Evolutionary conservation across 2,329 filamentous ascomycete genomes (phyloP).

Genomic region (Colletotrichum orchidophilum): DNA sequence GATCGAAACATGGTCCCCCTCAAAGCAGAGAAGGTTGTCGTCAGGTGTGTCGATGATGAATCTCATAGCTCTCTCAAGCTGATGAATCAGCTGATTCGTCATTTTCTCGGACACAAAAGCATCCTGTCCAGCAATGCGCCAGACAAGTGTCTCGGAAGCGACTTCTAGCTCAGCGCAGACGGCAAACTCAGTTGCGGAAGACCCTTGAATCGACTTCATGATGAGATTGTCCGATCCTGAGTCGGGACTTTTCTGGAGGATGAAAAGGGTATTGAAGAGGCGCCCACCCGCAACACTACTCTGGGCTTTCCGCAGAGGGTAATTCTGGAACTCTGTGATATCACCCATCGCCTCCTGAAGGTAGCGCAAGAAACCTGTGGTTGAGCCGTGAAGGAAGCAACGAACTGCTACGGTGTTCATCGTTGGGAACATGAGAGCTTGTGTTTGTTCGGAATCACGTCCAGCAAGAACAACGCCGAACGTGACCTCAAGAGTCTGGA

Average conservation of each 20-base stretch:
- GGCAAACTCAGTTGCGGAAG: constrained; percentile 80
- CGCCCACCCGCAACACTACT: constrained; percentile 40
- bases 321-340: constrained; percentile 78
- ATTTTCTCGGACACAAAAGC: constrained; percentile 58
- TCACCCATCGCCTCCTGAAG: constrained; percentile 75
- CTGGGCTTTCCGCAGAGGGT: constrained; percentile 77
- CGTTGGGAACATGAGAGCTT: constrained; percentile 80
- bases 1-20: constrained; percentile 63
- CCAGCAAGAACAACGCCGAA: constrained; percentile 89
- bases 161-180: constrained; percentile 84
- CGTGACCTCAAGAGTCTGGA: constrained; percentile 74
- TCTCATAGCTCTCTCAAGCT: constrained; percentile 67
- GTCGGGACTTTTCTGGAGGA: constrained; percentile 55
- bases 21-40: constrained; percentile 63
- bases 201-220: constrained; percentile 70
- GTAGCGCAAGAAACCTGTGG: constrained; percentile 72
- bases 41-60: constrained; percentile 62
- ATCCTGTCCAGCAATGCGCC: constrained; percentile 77
- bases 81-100: constrained; percentile 60
- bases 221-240: constrained; percentile 44
- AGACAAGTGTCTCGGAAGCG: constrained; percentile 63
- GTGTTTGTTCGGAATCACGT: constrained; percentile 76
- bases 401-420: constrained; percentile 91
- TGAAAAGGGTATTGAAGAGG: constrained; percentile 66
- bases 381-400: constrained; percentile 75